A percentile compares a stretch with the other conserved stretches of the same genome.
Conservation (phyloP, 2,329 filamentous ascomycete genomes). For the Xenosphaeropsis pyriputrescens region DNA sequence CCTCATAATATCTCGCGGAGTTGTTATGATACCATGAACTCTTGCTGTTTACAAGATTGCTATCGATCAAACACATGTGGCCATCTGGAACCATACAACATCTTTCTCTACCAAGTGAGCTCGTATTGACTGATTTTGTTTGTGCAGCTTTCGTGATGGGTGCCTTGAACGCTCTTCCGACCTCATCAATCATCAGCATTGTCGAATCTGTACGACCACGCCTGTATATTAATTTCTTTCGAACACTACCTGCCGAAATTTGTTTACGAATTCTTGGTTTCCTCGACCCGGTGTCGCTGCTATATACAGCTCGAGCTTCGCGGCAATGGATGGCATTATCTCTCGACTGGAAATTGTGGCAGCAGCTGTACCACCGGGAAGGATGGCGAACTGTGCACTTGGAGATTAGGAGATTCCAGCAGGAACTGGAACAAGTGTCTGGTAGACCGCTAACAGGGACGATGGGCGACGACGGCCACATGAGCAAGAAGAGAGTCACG, state of each 20-base stretch:
- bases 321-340: slow-evolving; percentile 70
- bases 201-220: slow-evolving; percentile 69
- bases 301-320: slow-evolving; percentile 67
- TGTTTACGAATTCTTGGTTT: slow-evolving; percentile 81
- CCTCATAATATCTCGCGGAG: too few species aligned
- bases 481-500: slow-evolving; percentile 38
- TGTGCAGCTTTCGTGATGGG: slow-evolving; percentile 30
- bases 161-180: slow-evolving; percentile 64
- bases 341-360: slow-evolving; percentile 77
- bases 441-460: slow-evolving; percentile 1
- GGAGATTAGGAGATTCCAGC: slow-evolving; percentile 55
- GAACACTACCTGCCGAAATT: slow-evolving; percentile 76
- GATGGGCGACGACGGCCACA: slow-evolving; percentile 28
- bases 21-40: too few species aligned
- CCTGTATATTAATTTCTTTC: slow-evolving; percentile 84
- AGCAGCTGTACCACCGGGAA: slow-evolving; percentile 65
- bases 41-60: too few species aligned
- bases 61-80: too few species aligned
- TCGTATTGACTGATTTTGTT: too few species aligned
- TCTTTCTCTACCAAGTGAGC: too few species aligned
- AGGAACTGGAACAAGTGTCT: slow-evolving; percentile 23
- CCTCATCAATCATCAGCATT: slow-evolving; percentile 64
- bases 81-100: too few species aligned
- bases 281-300: slow-evolving; percentile 65
- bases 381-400: slow-evolving; percentile 64